Percentiles rank a stretch among this genome's conserved stretches.
phyloP scores from a whole-genome alignment of 2,329 filamentous ascomycete genomes.

The Ilyonectria robusta region DNA sequence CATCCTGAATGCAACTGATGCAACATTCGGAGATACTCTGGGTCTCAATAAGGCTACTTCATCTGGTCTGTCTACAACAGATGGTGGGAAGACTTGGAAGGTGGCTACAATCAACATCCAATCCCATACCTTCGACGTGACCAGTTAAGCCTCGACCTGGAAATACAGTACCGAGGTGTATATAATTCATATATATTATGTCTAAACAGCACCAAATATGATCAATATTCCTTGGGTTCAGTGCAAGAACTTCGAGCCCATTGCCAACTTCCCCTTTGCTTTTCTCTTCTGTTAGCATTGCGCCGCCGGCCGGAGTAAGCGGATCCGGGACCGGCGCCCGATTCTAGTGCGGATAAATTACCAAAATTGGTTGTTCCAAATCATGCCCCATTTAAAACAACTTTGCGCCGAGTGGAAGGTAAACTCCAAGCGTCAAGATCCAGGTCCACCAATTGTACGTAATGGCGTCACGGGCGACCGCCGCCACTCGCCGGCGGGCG shows the following conservation, averaged over 20 bases:
- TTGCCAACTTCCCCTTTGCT: neutral
- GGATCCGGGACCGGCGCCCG: neutral
- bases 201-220: too few species aligned
- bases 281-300: neutral
- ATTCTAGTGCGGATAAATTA: neutral
- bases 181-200: neutral
- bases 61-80: constrained; percentile 29
- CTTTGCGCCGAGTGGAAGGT: neutral
- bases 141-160: neutral
- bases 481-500: constrained; percentile 22
- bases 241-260: neutral
- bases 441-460: constrained; percentile 13
- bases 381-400: neutral
- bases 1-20: constrained; percentile 28
- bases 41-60: constrained; percentile 31
- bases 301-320: neutral
- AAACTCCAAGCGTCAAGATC: neutral
- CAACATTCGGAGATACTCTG: constrained; percentile 24
- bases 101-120: constrained; percentile 33
- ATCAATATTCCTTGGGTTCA: too few species aligned
- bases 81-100: constrained; percentile 37
- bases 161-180: neutral
- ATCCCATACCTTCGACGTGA: constrained; percentile 31
- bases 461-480: constrained; percentile 6
- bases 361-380: neutral